phyloP scores from a whole-genome alignment of 495 filamentous ascomycete genomes.

The Penicillium paxilli region DNA sequence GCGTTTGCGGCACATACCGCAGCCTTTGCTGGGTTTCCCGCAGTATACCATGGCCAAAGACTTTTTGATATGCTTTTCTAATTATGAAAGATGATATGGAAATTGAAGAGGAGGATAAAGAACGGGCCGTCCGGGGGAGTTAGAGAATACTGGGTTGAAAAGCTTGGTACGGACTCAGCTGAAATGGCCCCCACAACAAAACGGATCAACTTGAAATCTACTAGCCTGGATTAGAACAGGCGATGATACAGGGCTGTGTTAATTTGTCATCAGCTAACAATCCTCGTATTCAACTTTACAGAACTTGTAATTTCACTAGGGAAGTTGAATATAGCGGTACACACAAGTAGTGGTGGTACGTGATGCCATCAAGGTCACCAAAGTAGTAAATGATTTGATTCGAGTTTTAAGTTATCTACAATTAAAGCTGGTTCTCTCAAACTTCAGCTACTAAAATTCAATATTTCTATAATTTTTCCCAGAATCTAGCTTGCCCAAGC shows the following conservation, averaged over 20 bases:
- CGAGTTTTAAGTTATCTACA: too few relatives aligned
- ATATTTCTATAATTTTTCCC: too few relatives aligned
- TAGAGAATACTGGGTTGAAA: neutral
- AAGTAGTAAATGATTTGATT: too few relatives aligned
- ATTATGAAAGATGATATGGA: neutral
- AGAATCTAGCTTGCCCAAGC: too few relatives aligned
- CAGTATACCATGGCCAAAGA: neutral
- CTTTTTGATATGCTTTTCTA: neutral
- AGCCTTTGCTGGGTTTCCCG: conserved; percentile 11
- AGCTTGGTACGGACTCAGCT: neutral
- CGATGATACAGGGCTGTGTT: too few relatives aligned
- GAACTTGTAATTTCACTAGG: too few relatives aligned
- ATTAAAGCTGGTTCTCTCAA: too few relatives aligned
- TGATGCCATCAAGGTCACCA: too few relatives aligned
- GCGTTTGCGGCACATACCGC: conserved; percentile 5
- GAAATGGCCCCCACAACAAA: neutral
- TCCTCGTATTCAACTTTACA: neutral
- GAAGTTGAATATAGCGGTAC: too few relatives aligned
- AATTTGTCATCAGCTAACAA: neutral
- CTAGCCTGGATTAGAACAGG: neutral
- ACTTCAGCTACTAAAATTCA: too few relatives aligned
- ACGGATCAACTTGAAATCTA: neutral
- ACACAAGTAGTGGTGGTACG: too few relatives aligned
- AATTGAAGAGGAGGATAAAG: neutral
- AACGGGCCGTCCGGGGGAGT: neutral